Conservation (phyloP, 768 basidiomycete species). For the Boletus edulis region DNA sequence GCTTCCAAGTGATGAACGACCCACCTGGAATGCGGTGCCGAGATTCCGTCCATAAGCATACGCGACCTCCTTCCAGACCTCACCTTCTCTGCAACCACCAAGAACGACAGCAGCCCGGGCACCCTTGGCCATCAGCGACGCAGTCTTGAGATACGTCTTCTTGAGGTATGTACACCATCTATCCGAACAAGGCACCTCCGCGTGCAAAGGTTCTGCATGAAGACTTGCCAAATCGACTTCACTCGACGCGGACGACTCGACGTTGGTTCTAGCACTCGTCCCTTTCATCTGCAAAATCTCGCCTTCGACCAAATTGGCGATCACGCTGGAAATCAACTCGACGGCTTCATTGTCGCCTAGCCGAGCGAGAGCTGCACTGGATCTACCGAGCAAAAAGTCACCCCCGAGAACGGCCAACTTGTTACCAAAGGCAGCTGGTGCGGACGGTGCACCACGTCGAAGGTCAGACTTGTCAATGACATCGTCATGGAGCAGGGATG, state of each 20-base stretch:
- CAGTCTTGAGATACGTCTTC: slow-evolving; percentile 64
- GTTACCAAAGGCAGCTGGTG: slow-evolving; percentile 81
- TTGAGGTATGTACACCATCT: slow-evolving; percentile 80
- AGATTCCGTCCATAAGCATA: slow-evolving; percentile 43
- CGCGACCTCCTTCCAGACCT: slow-evolving; percentile 83
- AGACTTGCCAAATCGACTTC: slow-evolving; percentile 37
- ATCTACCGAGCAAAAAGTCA: slow-evolving; percentile 92
- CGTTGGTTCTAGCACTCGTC: not conserved
- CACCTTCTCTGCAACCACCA: slow-evolving; percentile 75
- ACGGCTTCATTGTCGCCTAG: slow-evolving; percentile 89
- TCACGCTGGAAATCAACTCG: slow-evolving; percentile 87
- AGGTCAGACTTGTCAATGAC: slow-evolving; percentile 76
- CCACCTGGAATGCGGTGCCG: too few relatives aligned
- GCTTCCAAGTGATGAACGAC: not conserved
- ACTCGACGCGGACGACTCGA: slow-evolving; percentile 18
- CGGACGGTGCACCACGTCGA: slow-evolving; percentile 65
- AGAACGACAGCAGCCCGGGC: slow-evolving; percentile 84
- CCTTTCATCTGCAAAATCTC: slow-evolving; percentile 71
- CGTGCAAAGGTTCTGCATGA: slow-evolving; percentile 36
- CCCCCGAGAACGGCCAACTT: slow-evolving; percentile 93
- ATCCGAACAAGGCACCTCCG: slow-evolving; percentile 34
- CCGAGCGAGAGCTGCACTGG: slow-evolving; percentile 82
- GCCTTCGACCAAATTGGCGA: slow-evolving; percentile 94
- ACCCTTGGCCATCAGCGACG: slow-evolving; percentile 1
- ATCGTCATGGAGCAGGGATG: slow-evolving; percentile 92